phyloP scores from a whole-genome alignment of 768 basidiomycete species.

The Tylopilus sp. region DNA sequence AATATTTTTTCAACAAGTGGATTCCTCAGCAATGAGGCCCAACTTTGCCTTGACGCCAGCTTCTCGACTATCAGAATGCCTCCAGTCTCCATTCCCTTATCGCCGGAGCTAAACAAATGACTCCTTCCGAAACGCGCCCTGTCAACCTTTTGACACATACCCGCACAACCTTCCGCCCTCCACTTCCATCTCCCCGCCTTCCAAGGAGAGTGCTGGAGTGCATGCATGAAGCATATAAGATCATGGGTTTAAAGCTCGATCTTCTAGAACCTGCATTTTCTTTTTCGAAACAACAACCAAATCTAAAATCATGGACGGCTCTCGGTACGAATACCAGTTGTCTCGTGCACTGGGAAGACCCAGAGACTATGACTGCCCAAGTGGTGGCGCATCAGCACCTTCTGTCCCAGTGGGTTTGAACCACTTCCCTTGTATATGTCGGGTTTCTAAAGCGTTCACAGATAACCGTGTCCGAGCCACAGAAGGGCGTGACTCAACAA shows the following conservation, averaged over 20 bases:
- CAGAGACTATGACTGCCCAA: no score
- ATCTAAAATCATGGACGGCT: neutral
- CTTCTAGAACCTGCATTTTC: neutral
- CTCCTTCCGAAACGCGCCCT: neutral
- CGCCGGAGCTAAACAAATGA: neutral
- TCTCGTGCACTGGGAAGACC: neutral
- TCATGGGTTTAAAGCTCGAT: neutral
- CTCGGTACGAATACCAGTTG: neutral
- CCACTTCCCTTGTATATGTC: neutral
- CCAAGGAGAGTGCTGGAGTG: conserved; percentile 6
- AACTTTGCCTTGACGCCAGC: neutral
- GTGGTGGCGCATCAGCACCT: no score
- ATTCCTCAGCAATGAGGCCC: neutral
- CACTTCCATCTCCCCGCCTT: neutral
- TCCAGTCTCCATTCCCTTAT: neutral
- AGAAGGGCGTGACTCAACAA: neutral
- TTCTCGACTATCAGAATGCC: no score
- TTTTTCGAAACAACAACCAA: no score
- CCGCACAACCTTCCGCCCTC: neutral
- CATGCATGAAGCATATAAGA: neutral
- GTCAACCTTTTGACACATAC: no score
- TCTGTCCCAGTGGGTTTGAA: neutral
- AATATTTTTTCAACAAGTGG: neutral
- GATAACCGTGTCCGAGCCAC: neutral
- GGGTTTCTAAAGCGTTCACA: neutral